A percentile compares a stretch with the other conserved stretches of the same genome.
Conservation (phyloP, 345 rosid genomes). For the Lepidium africanum region DNA sequence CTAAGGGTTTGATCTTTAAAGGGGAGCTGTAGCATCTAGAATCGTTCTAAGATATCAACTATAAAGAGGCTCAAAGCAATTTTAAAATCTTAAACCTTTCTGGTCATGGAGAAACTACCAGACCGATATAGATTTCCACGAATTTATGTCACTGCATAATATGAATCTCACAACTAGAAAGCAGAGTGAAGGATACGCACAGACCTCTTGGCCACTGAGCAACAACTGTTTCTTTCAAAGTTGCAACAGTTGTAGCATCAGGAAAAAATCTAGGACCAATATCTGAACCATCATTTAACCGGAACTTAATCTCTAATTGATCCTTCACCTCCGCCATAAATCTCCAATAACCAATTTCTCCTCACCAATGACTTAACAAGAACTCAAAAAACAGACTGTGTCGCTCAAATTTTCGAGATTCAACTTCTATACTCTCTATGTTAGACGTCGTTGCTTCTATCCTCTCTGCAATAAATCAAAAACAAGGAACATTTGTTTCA, state of each 20-base stretch:
- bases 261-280: constrained; percentile 81
- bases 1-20: neutral
- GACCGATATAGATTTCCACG: neutral
- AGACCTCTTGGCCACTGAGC: constrained; percentile 93
- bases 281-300: constrained; percentile 78
- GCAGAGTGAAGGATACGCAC: constrained; percentile 2
- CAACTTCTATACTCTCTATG: neutral
- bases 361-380: constrained; percentile 15
- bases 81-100: neutral
- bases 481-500: neutral
- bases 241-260: constrained; percentile 71
- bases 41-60: neutral
- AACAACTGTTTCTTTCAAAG: constrained; percentile 78
- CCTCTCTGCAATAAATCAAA: neutral
- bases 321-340: constrained; percentile 71
- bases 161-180: neutral
- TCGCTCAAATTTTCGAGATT: neutral
- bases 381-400: constrained; percentile 13
- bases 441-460: neutral
- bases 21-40: neutral
- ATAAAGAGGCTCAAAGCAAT: neutral
- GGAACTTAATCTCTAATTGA: constrained; percentile 86
- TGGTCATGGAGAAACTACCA: neutral
- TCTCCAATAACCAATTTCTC: constrained; percentile 9
- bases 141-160: neutral